Evolutionary conservation across 202 grass and related monocot genomes (phyloP).

Genomic region (Dendrocalamus latiflorus): DNA sequence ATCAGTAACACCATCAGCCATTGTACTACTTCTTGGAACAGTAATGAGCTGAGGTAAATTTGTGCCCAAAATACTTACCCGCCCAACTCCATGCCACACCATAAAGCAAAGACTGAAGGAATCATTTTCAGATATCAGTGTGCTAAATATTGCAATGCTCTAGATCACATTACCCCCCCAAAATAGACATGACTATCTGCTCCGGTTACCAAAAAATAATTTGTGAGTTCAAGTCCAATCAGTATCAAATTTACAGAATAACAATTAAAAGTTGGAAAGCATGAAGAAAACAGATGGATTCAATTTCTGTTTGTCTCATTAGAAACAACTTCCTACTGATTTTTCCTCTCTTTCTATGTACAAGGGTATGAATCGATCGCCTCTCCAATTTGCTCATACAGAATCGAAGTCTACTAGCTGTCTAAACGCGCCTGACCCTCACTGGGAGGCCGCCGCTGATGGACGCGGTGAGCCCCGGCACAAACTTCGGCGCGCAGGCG

Average conservation of each 20-base stretch:
- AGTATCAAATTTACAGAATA: not conserved
- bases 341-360: slow-evolving; percentile 20
- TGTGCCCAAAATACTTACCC: not conserved
- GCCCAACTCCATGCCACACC: not conserved
- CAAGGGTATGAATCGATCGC: not conserved
- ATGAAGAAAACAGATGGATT: too few species aligned
- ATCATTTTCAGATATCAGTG: not conserved
- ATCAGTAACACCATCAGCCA: not conserved
- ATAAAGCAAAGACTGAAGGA: not conserved
- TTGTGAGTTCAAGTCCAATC: not conserved
- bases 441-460: slow-evolving; percentile 47
- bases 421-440: slow-evolving; percentile 34
- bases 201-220: not conserved
- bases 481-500: too few species aligned
- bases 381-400: too few species aligned
- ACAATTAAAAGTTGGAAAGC: not conserved
- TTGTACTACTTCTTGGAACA: not conserved
- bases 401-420: too few species aligned
- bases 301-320: not conserved
- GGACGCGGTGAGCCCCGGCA: too few species aligned
- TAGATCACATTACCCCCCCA: not conserved
- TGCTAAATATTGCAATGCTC: too few species aligned
- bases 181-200: not conserved
- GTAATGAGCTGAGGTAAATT: not conserved
- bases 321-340: slow-evolving; percentile 8